Percentiles rank a stretch among this genome's conserved stretches.
Evolutionary conservation across 139 green algal genomes (phyloP).

Genomic region (Desmodesmus armatus): DNA sequence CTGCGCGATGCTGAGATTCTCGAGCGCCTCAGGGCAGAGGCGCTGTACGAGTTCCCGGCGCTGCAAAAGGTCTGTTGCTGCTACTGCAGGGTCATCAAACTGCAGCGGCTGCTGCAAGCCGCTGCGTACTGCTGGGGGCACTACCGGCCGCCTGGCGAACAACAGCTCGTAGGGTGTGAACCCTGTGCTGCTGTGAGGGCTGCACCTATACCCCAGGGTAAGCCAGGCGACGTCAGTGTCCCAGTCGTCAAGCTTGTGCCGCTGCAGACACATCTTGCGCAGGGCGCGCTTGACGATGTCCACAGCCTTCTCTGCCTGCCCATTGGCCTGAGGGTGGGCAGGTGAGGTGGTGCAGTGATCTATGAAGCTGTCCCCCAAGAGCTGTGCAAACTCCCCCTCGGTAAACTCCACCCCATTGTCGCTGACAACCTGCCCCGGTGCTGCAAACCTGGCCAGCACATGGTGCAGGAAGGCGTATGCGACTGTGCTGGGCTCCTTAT

Average conservation of each 20-base stretch:
- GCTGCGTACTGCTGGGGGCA: constrained; percentile 4
- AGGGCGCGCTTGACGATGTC: too few relatives aligned
- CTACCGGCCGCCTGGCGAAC: constrained; percentile 8
- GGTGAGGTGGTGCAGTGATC: neutral
- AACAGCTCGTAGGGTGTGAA: constrained; percentile 41
- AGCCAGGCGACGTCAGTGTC: neutral
- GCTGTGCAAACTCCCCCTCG: neutral
- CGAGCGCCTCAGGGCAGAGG: neutral
- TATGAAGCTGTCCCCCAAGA: neutral
- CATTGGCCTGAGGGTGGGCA: too few relatives aligned
- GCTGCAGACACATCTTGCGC: too few relatives aligned
- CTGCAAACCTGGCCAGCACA: neutral
- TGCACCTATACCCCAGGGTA: constrained; percentile 40
- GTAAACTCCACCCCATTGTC: neutral
- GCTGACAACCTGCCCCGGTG: neutral
- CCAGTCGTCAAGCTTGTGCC: neutral
- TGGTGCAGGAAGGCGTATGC: neutral
- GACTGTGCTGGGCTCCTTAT: neutral
- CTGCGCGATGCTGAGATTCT: constrained; percentile 49
- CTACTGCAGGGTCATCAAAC: neutral
- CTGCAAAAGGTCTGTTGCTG: neutral
- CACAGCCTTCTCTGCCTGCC: too few relatives aligned
- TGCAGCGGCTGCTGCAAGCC: neutral
- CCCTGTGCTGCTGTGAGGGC: neutral
- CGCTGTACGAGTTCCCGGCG: neutral